Base-by-base conservation (phyloP, 2,329 filamentous ascomycete species). In the Pseudohalonectria lignicola region DNA sequence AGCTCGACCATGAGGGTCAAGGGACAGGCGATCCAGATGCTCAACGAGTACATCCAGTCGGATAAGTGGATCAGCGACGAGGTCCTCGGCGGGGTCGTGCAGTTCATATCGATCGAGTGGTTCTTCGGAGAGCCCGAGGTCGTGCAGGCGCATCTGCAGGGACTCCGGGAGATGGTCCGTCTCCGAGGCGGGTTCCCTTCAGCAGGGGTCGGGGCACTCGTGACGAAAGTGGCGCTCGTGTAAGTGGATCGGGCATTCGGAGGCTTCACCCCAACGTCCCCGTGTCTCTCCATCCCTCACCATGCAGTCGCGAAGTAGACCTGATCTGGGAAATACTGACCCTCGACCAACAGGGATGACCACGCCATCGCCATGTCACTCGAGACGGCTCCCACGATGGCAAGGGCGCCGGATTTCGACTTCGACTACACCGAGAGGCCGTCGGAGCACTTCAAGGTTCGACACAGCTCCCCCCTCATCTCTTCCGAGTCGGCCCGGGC, bases 181-280 rank as follows among this genome's bases (percentile, higher is more conserved):
- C 48, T 66, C 35, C 57, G 66, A 26, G 69, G 67, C 7, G 66
- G 69, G 0, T 55, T 71, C 35, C 52, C 60, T n/a, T 51, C 55
- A 3, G 51, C 71, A 2, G 67, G 64, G 1, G 53, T 71, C 41
- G 59, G 66, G 35, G 63, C 64, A 2, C 58, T 66, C 25, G 48
- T 71, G 4, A 62, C 61, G 39, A 71, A 69, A 45, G 60, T 66
- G 30, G 60, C 69, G 3, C 56, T 73, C 34, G 53, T 64, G 68
- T 71, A 49, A 52, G 66, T 45, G 63, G 67, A 37, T 21, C n/a
- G n/a, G n/a, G n/a, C n/a, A n/a, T n/a, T n/a, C n/a, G n/a, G n/a
- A n/a, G 21, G n/a, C 11, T 32, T n/a, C 25, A 15, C 31, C 16
- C 18, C 5, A 25, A 2, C 13, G 15, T 5, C 12, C 28, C 29